These are phyloP conservation scores for Monilinia laxa DNA, from an alignment of 2,329 filamentous ascomycete species.

Conservation along the genomic window DNA sequence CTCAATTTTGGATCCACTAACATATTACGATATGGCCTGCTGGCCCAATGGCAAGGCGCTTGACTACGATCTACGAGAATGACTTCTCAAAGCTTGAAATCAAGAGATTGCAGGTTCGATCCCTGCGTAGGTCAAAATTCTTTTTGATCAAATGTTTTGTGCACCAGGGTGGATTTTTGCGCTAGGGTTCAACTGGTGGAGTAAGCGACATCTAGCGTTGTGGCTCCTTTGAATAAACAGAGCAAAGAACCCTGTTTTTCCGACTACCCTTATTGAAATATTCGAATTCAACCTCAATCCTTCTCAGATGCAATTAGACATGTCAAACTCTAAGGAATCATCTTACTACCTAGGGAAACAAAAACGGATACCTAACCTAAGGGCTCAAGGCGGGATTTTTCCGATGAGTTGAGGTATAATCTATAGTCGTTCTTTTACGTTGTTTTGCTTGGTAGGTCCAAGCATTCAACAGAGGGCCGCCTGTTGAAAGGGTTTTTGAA, in stretches of 20 bases:
- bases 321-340: too few relatives aligned
- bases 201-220: neutral
- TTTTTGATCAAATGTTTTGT: neutral
- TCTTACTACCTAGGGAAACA: too few relatives aligned
- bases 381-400: too few relatives aligned
- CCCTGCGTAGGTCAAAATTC: constrained; percentile 34
- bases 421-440: too few relatives aligned
- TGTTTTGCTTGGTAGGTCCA: too few relatives aligned
- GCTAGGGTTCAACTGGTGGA: neutral
- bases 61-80: constrained; percentile 44
- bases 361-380: too few relatives aligned
- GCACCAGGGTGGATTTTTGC: too few relatives aligned
- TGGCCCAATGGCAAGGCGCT: constrained; percentile 51
- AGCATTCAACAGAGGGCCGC: too few relatives aligned
- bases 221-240: neutral
- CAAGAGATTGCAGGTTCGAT: constrained; percentile 51
- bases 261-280: neutral
- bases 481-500: too few relatives aligned
- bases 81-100: constrained; percentile 30
- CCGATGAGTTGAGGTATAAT: too few relatives aligned
- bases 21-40: constrained; percentile 2
- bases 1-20: too few relatives aligned
- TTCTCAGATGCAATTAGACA: neutral
- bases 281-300: neutral
- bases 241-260: neutral